Evolutionary conservation across 495 filamentous ascomycete species (phyloP).

Genomic region (Aspergillus asperescens): DNA sequence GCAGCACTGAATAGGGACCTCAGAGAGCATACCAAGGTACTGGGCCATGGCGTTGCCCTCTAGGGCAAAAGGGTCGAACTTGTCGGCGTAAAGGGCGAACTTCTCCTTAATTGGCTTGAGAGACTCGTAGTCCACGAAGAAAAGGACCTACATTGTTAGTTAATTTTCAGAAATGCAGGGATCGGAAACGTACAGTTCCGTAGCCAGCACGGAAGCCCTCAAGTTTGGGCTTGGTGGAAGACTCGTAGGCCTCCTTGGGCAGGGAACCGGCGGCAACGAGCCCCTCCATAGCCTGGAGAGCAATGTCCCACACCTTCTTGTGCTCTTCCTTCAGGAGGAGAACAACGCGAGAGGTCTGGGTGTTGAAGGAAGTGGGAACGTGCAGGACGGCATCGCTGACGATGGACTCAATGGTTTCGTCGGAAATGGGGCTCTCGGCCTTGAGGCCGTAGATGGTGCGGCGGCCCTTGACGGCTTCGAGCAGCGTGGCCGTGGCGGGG

Average conservation of each 20-base stretch:
- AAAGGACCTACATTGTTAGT: conserved; percentile 34
- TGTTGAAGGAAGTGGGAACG: conserved; percentile 50
- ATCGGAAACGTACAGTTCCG: conserved; percentile 37
- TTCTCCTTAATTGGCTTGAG: conserved; percentile 39
- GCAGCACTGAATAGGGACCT: background rate
- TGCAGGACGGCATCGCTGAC: conserved; percentile 41
- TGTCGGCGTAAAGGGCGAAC: conserved; percentile 43
- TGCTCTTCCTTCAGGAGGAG: conserved; percentile 48
- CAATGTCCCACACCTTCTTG: conserved; percentile 49
- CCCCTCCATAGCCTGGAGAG: conserved; percentile 38
- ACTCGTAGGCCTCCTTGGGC: conserved; percentile 39
- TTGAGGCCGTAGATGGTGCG: conserved; percentile 45
- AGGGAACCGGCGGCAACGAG: conserved; percentile 33
- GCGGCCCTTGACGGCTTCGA: conserved; percentile 38
- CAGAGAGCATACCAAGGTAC: conserved; percentile 33
- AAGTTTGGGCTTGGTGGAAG: conserved; percentile 40
- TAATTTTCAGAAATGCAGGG: background rate
- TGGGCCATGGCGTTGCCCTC: conserved; percentile 51
- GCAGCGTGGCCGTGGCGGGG: conserved; percentile 36
- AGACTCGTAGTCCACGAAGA: conserved; percentile 44
- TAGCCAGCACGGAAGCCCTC: conserved; percentile 41
- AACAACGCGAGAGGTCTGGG: conserved; percentile 46
- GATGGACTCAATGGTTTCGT: conserved; percentile 35
- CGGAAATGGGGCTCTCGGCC: conserved; percentile 41
- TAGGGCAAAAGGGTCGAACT: conserved; percentile 45